Percentiles rank a stretch among this genome's conserved stretches.
Evolutionary conservation across 805 yeast genomes (phyloP).

Genomic region (Hanseniaspora lindneri): DNA sequence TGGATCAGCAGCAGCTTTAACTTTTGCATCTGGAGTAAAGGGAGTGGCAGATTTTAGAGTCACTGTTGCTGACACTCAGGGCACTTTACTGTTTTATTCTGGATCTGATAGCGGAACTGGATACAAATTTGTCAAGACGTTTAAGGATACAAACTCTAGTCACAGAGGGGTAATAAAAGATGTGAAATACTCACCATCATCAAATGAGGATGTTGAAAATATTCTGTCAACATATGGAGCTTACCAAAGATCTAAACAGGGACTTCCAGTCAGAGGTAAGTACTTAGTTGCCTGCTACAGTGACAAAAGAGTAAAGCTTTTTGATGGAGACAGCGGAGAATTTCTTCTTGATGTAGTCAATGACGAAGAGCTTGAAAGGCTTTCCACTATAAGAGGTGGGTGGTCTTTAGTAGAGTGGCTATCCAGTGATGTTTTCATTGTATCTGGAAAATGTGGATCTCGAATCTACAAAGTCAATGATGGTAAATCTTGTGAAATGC

Average conservation of each 20-base stretch:
- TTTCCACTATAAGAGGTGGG: conserved; percentile 45
- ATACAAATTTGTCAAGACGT: conserved; percentile 66
- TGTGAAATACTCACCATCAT: conserved; percentile 65
- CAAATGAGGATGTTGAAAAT: conserved; percentile 33
- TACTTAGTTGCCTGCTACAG: conserved; percentile 67
- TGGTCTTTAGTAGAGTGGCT: conserved; percentile 10
- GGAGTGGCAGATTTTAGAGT: conserved; percentile 4
- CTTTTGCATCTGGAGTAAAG: conserved; percentile 12
- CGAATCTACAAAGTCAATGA: conserved; percentile 4
- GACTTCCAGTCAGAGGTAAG: conserved; percentile 26
- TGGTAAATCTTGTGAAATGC: background rate
- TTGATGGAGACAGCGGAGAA: conserved; percentile 83
- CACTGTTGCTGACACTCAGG: conserved; percentile 75
- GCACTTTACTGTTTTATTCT: conserved; percentile 65
- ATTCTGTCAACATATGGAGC: conserved; percentile 9
- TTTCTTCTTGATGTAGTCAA: conserved; percentile 38
- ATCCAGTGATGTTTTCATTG: background rate
- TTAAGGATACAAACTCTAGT: conserved; percentile 53
- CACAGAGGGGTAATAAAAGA: conserved; percentile 59
- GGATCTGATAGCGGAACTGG: conserved; percentile 58
- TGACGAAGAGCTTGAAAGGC: conserved; percentile 51
- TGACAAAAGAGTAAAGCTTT: conserved; percentile 63
- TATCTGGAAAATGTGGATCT: conserved; percentile 14
- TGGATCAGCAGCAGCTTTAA: conserved; percentile 2
- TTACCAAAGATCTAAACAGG: conserved; percentile 13